Percentiles rank a stretch among this genome's conserved stretches.
Conservation (phyloP, 192 early-diverging fungal genomes). For the Mortierella alpina region DNA sequence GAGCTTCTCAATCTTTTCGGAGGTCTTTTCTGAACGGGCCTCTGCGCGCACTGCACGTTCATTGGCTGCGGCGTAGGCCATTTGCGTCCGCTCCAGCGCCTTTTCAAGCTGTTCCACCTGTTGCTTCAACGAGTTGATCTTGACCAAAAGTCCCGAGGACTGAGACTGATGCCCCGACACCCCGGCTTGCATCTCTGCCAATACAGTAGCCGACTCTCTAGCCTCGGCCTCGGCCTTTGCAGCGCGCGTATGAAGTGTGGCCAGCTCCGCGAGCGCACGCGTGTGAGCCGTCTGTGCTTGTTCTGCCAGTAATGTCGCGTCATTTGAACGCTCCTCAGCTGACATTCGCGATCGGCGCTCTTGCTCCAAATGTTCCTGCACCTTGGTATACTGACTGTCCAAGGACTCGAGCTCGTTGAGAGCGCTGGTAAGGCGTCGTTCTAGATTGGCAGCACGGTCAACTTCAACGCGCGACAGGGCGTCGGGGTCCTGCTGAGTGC, state of each 20-base stretch:
- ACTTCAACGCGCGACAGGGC: constrained; percentile 57
- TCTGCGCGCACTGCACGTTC: constrained; percentile 55
- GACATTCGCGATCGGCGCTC: constrained; percentile 53
- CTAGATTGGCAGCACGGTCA: constrained; percentile 57
- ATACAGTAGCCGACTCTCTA: constrained; percentile 47
- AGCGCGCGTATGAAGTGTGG: constrained; percentile 50
- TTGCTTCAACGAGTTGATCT: constrained; percentile 40
- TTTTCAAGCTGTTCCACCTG: constrained; percentile 56
- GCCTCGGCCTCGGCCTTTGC: constrained; percentile 58
- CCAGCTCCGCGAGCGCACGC: constrained; percentile 56
- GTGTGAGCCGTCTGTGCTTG: constrained; percentile 63
- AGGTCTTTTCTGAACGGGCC: constrained; percentile 32
- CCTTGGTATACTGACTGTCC: constrained; percentile 42
- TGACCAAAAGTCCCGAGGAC: constrained; percentile 27
- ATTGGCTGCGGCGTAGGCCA: constrained; percentile 49
- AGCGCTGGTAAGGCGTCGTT: constrained; percentile 57
- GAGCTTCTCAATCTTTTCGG: constrained; percentile 42
- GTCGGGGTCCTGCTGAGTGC: constrained; percentile 45
- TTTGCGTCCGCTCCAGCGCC: constrained; percentile 53
- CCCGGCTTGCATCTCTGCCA: constrained; percentile 52
- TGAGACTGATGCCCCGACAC: constrained; percentile 48
- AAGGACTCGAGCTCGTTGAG: constrained; percentile 55
- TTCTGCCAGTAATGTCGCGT: constrained; percentile 56
- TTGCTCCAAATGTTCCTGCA: constrained; percentile 53
- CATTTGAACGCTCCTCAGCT: constrained; percentile 60